Base-by-base conservation (phyloP, 2,329 filamentous ascomycete species). In the Atkinsonella texensis region DNA sequence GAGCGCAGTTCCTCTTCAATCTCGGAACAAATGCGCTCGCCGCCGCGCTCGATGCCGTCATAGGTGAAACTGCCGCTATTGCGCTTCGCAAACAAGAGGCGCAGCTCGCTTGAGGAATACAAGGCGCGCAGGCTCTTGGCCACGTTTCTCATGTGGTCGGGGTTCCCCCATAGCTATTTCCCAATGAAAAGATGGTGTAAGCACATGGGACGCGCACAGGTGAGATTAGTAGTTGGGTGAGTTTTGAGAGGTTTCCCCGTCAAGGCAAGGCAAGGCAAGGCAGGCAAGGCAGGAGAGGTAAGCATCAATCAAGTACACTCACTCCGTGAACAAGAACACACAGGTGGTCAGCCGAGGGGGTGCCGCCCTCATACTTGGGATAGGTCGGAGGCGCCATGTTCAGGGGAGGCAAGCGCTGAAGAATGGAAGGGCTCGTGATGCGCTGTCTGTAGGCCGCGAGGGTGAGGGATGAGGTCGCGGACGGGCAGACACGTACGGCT, bases 241-340 rank as follows among this genome's bases (percentile, higher is more conserved):
- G 10, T 35, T 35, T 35, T 10, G 10, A 11, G 7, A 35, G 33
- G 35, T 3, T 28, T 28, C 28, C 28, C 28, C 33, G 20, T n/a
- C 20, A 32, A 43, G 40, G 32, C 44, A 48, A 20, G 17, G n/a
- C 46, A 15, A 33, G 32, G 41, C 11, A 41, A 18, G 38, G 10
- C 18, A n/a, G n/a, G n/a, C n/a, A n/a, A n/a, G n/a, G n/a, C n/a
- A n/a, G n/a, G n/a, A n/a, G n/a, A n/a, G n/a, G 35, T 9, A 11
- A 32, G 13, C 17, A 35, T 35, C 4, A 32, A 35, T 20, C 38
- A 10, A 32, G 55, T 50, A 53, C 55, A 67, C 78, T 66, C 77
- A 86, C 83, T 70, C 87, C 80, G 63, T 91, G 87, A 49, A 89
- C 82, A 44, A 91, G 74, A 42, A 91, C 84, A 61, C 83, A 85